phyloP scores from a whole-genome alignment of 768 basidiomycete species.

The Pleurotus sapidus region DNA sequence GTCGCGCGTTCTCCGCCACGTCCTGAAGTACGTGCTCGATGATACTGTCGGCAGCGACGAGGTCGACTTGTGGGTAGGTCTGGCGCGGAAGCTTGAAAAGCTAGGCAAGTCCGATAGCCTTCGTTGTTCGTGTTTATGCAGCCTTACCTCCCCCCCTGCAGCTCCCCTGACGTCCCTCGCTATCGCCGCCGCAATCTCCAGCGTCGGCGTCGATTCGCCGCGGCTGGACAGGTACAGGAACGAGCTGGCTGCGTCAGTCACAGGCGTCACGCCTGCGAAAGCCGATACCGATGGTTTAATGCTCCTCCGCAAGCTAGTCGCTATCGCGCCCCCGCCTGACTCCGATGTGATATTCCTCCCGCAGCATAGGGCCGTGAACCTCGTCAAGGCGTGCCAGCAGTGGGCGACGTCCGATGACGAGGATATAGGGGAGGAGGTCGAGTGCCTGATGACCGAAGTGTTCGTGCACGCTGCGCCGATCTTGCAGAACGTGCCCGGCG shows the following conservation, averaged over 20 bases:
- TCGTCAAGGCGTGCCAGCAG: constrained; percentile 79
- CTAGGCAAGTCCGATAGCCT: constrained; percentile 46
- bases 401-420: constrained; percentile 70
- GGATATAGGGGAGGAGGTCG: constrained; percentile 73
- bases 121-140: neutral
- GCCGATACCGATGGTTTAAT: constrained; percentile 71
- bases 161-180: constrained; percentile 71
- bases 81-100: constrained; percentile 64
- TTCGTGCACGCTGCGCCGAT: constrained; percentile 81
- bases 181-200: constrained; percentile 59
- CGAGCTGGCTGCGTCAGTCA: constrained; percentile 80
- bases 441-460: constrained; percentile 72
- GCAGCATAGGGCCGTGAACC: constrained; percentile 80
- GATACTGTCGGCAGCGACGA: constrained; percentile 56
- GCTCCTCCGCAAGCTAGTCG: constrained; percentile 64
- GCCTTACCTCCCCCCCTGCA: constrained; percentile 23
- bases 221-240: constrained; percentile 82
- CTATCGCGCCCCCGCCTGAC: constrained; percentile 73
- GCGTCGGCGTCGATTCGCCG: constrained; percentile 63
- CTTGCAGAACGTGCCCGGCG: constrained; percentile 79
- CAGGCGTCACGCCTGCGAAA: constrained; percentile 60
- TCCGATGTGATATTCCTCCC: constrained; percentile 84
- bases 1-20: constrained; percentile 52
- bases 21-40: constrained; percentile 59
- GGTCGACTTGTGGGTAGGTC: constrained; percentile 72